Evolutionary conservation across 2,329 filamentous ascomycete genomes (phyloP).

Genomic region (Remersonia thermophila): DNA sequence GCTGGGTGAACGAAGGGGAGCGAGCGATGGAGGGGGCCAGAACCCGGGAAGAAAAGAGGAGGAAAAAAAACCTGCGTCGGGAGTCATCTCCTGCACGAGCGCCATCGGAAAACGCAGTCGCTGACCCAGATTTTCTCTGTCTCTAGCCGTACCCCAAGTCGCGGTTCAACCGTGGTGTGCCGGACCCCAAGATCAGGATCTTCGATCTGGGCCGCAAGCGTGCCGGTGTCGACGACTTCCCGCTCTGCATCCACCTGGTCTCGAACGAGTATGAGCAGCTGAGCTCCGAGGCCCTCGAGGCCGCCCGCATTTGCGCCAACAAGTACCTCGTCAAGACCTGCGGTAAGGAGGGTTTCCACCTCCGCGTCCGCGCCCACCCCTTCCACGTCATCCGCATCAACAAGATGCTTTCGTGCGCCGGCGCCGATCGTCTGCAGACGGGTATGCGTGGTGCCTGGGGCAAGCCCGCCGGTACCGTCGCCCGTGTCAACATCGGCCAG

Average conservation of each 20-base stretch:
- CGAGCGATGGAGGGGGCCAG: not conserved
- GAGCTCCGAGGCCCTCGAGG: constrained; percentile 98
- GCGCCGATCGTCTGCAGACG: constrained; percentile 99
- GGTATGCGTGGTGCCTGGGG: constrained; percentile 99
- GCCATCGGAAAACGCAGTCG: not conserved
- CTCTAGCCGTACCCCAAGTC: constrained; percentile 93
- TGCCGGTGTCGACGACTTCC: constrained; percentile 98
- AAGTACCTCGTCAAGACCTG: constrained; percentile 73
- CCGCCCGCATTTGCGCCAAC: constrained; percentile 99
- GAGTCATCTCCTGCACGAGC: not conserved
- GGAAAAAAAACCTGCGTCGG: too few relatives aligned
- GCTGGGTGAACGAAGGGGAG: too few relatives aligned
- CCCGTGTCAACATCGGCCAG: constrained; percentile 99
- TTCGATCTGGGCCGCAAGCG: constrained; percentile 99
- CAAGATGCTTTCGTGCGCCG: constrained; percentile 99
- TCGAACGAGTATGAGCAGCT: constrained; percentile 99
- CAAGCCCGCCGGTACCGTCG: constrained; percentile 97
- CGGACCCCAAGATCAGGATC: constrained; percentile 78
- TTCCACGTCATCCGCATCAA: constrained; percentile 99
- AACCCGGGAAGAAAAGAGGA: not conserved
- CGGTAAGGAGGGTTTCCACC: constrained; percentile 64
- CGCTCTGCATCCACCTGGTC: constrained; percentile 96
- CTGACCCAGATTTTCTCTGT: constrained; percentile 56
- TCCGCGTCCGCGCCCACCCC: constrained; percentile 80
- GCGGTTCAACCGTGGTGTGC: constrained; percentile 99